Base-by-base conservation (phyloP, 495 filamentous ascomycete species). In the Aspergillus conjunctus region DNA sequence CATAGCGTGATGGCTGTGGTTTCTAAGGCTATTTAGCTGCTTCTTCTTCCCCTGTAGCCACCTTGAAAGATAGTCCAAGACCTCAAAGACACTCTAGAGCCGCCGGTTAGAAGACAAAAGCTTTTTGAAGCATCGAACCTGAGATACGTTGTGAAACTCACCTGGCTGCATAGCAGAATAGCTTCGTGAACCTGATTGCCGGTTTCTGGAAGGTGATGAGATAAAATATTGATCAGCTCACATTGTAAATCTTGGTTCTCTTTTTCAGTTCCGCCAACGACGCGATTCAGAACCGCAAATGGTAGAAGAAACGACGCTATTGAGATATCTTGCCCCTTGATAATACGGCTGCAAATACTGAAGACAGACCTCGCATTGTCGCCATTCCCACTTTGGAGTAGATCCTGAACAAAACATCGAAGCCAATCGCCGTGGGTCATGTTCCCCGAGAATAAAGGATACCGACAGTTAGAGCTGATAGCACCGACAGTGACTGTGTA, bases 21-120 rank as follows among this genome's bases (percentile, higher is more conserved):
- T 64, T 32, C 63, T 74, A 17, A 76, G 62, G 34, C 68, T 66
- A 66, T 74, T 76, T 7, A 79, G 65, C 66, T 81, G 78, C 69
- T 83, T 91, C 68, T 88, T 92, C 70, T 88, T 91, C 34, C 87
- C 83, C 66, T 96, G 91, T 15, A 94, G 72, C 94, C 95, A 98
- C 49, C 86, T 83, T 58, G 91, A 91, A 59, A 92, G 81, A 71
- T 98, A 96, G 68, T 98, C 95, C 22, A 98, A 81, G 14, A 95
- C 85, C 57, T 87, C 86, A 73, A 98, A 98, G 10, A 96, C 87
- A 55, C 88, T 90, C 91, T 97, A 65, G 39, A 48, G 11, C 32
- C 51, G 51, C 33, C 14, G 1, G 31, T 51, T 50, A 56, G 37
- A 31, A 46, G 21, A n/a, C 51, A 14, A 37, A 9, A 14, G 22